A percentile compares a stretch with the other conserved stretches of the same genome.
Conservation (phyloP, 495 filamentous ascomycete genomes). For the Neurospora discreta region DNA sequence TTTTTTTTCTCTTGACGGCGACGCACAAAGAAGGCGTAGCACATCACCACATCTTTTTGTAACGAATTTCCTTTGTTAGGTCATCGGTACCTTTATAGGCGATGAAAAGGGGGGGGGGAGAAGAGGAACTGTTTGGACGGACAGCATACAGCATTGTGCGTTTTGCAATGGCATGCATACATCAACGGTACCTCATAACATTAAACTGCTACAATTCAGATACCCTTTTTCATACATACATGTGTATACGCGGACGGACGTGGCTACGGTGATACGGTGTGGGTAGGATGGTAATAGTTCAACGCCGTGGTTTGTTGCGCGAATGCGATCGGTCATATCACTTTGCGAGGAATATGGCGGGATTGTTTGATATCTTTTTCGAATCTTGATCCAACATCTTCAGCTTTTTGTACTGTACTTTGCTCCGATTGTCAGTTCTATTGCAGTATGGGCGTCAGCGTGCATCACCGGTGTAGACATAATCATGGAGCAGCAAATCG, state of each 20-base stretch:
- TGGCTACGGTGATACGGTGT: not conserved
- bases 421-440: not conserved
- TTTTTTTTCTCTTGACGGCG: not conserved
- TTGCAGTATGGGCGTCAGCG: not conserved
- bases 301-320: not conserved
- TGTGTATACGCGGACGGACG: not conserved
- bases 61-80: not conserved
- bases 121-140: not conserved
- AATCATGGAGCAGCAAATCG: not conserved
- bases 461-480: not conserved
- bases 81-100: not conserved
- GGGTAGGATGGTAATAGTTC: not conserved
- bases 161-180: not conserved
- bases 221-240: not conserved
- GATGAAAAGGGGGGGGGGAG: not conserved
- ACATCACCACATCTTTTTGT: not conserved
- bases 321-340: not conserved
- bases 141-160: not conserved
- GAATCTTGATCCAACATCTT: not conserved
- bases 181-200: not conserved
- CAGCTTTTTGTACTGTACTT: not conserved
- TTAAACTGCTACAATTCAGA: not conserved
- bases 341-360: not conserved
- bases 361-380: not conserved
- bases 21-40: not conserved